Percentiles rank a stretch among this genome's conserved stretches.
phyloP scores from a whole-genome alignment of 768 basidiomycete species.

The Dioszegia crocea region DNA sequence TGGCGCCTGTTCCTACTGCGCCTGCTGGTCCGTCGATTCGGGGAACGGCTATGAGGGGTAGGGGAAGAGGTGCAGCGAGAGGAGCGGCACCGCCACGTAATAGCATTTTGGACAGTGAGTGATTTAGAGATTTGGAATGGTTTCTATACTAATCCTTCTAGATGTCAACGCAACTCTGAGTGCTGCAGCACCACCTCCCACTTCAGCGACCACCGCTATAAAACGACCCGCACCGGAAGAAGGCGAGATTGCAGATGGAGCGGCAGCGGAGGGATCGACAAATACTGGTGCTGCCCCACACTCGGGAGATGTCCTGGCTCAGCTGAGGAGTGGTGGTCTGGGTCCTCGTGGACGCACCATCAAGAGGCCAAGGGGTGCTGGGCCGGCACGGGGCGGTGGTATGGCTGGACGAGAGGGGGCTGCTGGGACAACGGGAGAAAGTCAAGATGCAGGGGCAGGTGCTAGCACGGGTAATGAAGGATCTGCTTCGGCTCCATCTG shows the following conservation, averaged over 20 bases:
- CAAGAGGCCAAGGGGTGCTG: slow-evolving; percentile 29
- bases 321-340: slow-evolving; percentile 12
- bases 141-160: neutral
- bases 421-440: no score
- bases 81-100: slow-evolving; percentile 17
- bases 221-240: slow-evolving; percentile 39
- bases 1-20: slow-evolving; percentile 17
- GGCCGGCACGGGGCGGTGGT: slow-evolving; percentile 1
- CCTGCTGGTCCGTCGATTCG: neutral
- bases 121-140: neutral
- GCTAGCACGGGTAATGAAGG: neutral
- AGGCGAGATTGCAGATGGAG: slow-evolving; percentile 22
- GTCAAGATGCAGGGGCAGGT: neutral
- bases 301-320: slow-evolving; percentile 10
- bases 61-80: slow-evolving; percentile 22
- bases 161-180: slow-evolving; percentile 41
- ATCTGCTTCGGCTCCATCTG: neutral
- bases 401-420: neutral
- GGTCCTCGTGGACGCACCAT: slow-evolving; percentile 13
- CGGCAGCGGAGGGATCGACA: neutral
- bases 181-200: slow-evolving; percentile 14
- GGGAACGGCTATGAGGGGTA: slow-evolving; percentile 12
- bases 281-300: neutral
- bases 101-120: slow-evolving; percentile 28
- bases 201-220: slow-evolving; percentile 9